Percentiles rank a stretch among this genome's conserved stretches.
These are phyloP conservation scores for Cubamyces lactineus DNA, from an alignment of 768 basidiomycete genomes.

Conservation along the genomic window DNA sequence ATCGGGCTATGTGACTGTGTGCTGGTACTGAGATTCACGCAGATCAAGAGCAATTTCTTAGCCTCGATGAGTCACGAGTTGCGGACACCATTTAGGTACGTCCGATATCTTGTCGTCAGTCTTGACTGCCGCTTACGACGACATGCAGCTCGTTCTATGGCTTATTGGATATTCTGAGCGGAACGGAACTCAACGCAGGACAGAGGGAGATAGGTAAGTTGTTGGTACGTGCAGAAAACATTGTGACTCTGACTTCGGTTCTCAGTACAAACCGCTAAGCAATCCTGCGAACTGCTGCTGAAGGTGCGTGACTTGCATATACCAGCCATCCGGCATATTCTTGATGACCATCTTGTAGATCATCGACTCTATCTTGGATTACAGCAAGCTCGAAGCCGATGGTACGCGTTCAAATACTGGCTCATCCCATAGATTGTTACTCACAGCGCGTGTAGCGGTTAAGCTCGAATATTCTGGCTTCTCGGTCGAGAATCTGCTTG, in stretches of 20 bases:
- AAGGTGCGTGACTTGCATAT: constrained; percentile 45
- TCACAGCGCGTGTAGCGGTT: constrained; percentile 46
- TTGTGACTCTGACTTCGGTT: neutral
- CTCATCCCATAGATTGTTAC: neutral
- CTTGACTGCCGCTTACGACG: neutral
- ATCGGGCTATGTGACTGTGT: neutral
- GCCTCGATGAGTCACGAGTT: constrained; percentile 80
- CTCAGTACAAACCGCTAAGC: constrained; percentile 74
- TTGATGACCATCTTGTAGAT: constrained; percentile 46
- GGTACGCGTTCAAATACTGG: constrained; percentile 38
- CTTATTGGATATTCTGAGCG: constrained; percentile 70
- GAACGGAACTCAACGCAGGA: constrained; percentile 68
- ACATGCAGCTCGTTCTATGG: constrained; percentile 70
- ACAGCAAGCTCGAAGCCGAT: constrained; percentile 79
- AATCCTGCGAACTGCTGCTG: constrained; percentile 73
- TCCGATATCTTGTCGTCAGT: neutral
- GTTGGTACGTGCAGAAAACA: neutral
- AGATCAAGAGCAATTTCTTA: constrained; percentile 81
- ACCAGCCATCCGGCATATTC: neutral
- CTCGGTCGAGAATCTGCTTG: constrained; percentile 70
- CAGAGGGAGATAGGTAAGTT: constrained; percentile 68
- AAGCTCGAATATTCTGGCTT: constrained; percentile 72
- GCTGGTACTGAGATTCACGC: neutral
- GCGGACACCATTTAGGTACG: constrained; percentile 75
- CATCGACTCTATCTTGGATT: constrained; percentile 79